phyloP scores from a whole-genome alignment of 495 filamentous ascomycete species.

The Thermothielavioides terrestris region DNA sequence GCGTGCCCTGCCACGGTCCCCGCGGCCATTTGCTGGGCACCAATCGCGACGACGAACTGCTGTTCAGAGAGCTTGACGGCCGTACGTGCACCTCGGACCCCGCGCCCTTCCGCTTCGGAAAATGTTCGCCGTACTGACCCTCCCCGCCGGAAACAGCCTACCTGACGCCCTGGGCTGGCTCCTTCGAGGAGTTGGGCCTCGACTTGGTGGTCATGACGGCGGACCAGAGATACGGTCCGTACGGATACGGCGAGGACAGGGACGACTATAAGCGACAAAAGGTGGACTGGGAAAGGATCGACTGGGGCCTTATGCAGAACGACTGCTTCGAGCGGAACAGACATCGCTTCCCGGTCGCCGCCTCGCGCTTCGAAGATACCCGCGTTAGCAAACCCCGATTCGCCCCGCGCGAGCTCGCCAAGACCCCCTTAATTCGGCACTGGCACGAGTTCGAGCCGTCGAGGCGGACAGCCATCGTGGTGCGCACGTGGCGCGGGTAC shows the following conservation, averaged over 20 bases:
- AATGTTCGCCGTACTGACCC: constrained; percentile 14
- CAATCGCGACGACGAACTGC: constrained; percentile 24
- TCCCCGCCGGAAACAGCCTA: no score
- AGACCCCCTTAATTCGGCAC: constrained; percentile 20
- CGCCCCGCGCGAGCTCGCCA: constrained; percentile 13
- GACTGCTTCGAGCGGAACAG: constrained; percentile 59
- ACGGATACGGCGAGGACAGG: constrained; percentile 23
- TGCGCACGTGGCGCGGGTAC: constrained; percentile 38
- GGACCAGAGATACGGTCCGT: constrained; percentile 25
- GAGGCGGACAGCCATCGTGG: constrained; percentile 30
- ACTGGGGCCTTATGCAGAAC: constrained; percentile 69
- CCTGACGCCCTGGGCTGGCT: constrained; percentile 23
- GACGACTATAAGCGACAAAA: constrained; percentile 32
- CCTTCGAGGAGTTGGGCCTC: constrained; percentile 24
- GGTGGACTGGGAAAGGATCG: constrained; percentile 63
- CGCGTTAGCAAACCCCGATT: constrained; percentile 20
- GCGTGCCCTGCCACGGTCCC: constrained; percentile 22
- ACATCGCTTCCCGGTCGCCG: constrained; percentile 45
- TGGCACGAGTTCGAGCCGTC: constrained; percentile 26
- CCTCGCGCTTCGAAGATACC: constrained; percentile 15
- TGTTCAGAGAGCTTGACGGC: constrained; percentile 14
- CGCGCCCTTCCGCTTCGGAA: no score
- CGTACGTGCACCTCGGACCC: no score
- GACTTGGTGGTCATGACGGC: constrained; percentile 21
- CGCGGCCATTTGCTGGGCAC: constrained; percentile 22